These are phyloP conservation scores for Magnaporthiopsis poae DNA, from an alignment of 2,329 filamentous ascomycete species.

Conservation along the genomic window DNA sequence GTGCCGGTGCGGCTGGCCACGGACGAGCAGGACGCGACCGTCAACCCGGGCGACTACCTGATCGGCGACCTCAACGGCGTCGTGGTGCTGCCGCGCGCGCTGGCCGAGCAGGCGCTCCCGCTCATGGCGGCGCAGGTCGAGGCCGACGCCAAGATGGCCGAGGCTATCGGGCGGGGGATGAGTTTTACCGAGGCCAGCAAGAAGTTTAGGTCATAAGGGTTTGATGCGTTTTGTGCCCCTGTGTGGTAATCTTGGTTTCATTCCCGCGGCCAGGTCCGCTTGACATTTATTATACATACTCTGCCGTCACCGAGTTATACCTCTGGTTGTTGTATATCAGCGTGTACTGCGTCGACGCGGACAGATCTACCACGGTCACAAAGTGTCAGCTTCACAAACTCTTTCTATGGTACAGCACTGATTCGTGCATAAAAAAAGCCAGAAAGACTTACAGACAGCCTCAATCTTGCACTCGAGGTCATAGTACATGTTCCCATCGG, in stretches of 20 bases:
- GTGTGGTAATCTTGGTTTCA: too few species aligned
- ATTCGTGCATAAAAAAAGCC: background rate
- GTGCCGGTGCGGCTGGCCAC: constrained; percentile 29
- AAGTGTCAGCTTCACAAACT: background rate
- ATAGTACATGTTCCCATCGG: constrained; percentile 30
- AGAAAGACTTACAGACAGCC: constrained; percentile 23
- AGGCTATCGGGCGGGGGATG: constrained; percentile 31
- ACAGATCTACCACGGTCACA: constrained; percentile 20
- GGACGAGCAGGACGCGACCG: constrained; percentile 27
- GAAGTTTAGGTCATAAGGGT: constrained; percentile 23
- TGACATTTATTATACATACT: constrained; percentile 25
- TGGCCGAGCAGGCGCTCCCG: constrained; percentile 29
- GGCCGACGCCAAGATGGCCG: constrained; percentile 33
- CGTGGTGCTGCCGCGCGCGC: constrained; percentile 29
- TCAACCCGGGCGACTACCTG: constrained; percentile 34
- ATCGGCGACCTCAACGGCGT: constrained; percentile 37
- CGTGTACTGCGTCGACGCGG: constrained; percentile 33
- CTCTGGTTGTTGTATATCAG: constrained; percentile 30
- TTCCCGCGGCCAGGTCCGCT: too few species aligned
- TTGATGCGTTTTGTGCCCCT: too few species aligned
- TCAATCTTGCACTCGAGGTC: constrained; percentile 30
- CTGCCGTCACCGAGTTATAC: constrained; percentile 32
- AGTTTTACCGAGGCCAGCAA: constrained; percentile 33
- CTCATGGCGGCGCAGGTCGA: constrained; percentile 31
- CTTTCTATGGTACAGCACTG: too few species aligned